Evolutionary conservation across 2,329 filamentous ascomycete species (phyloP), one percentile per base, ranked within the genome.

Genomic region (Cladosporium velox): DNA sequence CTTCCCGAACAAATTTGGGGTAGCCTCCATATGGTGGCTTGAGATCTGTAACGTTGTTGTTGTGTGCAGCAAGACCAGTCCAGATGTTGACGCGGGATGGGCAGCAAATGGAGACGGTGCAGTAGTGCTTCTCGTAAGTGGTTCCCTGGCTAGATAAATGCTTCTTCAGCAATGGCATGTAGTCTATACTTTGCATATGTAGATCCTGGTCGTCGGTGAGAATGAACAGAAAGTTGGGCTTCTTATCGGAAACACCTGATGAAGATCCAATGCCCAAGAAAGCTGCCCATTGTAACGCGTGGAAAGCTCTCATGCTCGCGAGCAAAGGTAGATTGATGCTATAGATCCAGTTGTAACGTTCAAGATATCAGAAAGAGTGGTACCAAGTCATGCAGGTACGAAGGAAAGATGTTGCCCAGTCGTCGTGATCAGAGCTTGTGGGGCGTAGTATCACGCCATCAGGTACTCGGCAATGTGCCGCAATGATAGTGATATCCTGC

Each of bases 201-300:
- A 86, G 75, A 71, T 91, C 88, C 71, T 91, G 88, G 68, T 91
- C 89, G 67, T 91, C 89, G 0, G 87, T 88, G 47, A 91, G 79
- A 66, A 91, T 86, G 72, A 91, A 88, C 24, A 91, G 79, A 55
- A 91, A 85, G 68, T 90, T 90, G n/a, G 74, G 74, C 78, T 63
- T 80, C 76, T 71, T 77, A 7, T 54, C 12, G 4, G 49, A 18
- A 14, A 32, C n/a, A 47, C 55, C 10, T n/a, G 47, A 52, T 24
- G 59, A 62, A 28, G 47, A 54, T 21, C 47, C 34, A 35, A 62
- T 8, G 47, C 47, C 32, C 44, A 10, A 41, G 10, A 62, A 3
- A n/a, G 59, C 28, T 6, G 47, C 6, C 59, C 47, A 62, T 54
- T 14, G 11, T n/a, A 62, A 38, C 11, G 47, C 32, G 15, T 54